These are phyloP conservation scores for Lentinula novae-zelandiae DNA, from an alignment of 1,284 basidiomycete genomes.

Conservation along the genomic window DNA sequence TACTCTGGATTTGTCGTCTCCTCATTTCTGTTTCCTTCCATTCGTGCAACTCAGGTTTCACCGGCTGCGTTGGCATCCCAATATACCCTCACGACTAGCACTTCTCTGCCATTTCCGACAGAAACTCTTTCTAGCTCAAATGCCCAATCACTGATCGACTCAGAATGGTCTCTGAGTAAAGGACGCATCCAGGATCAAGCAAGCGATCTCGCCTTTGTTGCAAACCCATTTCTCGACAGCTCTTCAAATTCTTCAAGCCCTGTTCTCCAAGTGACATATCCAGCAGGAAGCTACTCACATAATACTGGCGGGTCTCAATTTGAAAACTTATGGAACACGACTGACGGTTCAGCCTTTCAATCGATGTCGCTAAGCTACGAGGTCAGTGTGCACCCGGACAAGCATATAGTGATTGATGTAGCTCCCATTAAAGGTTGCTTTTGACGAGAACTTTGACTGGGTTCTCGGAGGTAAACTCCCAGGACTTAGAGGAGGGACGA, in stretches of 20 bases:
- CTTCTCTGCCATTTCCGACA: constrained; percentile 62
- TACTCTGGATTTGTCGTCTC: constrained; percentile 2
- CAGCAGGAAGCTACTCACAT: constrained; percentile 55
- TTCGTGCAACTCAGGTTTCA: constrained; percentile 22
- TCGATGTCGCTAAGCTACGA: constrained; percentile 71
- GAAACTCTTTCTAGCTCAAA: constrained; percentile 49
- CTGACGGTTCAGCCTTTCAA: constrained; percentile 48
- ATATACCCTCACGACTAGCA: constrained; percentile 59
- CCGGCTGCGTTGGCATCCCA: constrained; percentile 44
- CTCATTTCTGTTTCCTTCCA: constrained; percentile 12
- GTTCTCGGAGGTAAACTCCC: constrained; percentile 74
- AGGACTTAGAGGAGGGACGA: constrained; percentile 63
- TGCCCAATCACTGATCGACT: constrained; percentile 50
- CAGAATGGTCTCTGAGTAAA: constrained; percentile 58
- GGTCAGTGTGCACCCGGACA: neutral
- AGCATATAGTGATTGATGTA: neutral
- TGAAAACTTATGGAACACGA: constrained; percentile 60
- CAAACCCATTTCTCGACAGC: constrained; percentile 58
- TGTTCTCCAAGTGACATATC: constrained; percentile 65
- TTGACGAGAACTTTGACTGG: constrained; percentile 63
- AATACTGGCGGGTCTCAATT: constrained; percentile 63
- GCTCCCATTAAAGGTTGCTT: constrained; percentile 39
- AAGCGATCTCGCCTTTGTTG: constrained; percentile 55
- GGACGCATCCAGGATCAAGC: constrained; percentile 57
- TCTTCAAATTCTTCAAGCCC: constrained; percentile 39